These are phyloP conservation scores for Pochonia chlamydosporia DNA, from an alignment of 2,329 filamentous ascomycete genomes.

Conservation along the genomic window DNA sequence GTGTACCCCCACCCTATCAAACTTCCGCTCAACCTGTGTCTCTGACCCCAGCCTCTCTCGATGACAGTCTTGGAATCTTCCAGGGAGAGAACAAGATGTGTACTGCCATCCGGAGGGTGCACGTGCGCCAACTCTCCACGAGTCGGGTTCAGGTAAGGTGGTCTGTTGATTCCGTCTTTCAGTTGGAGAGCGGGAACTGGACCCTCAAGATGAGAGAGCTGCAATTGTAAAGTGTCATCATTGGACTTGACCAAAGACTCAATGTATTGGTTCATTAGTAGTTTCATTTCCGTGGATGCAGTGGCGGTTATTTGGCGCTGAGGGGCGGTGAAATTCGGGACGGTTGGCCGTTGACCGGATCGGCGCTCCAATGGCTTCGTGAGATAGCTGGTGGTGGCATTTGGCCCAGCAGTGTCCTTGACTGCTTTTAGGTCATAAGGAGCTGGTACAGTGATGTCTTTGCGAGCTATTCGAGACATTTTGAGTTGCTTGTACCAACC, in stretches of 20 bases:
- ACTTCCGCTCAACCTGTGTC: conserved; percentile 24
- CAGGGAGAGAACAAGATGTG: conserved; percentile 30
- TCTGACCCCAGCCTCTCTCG: conserved; percentile 30
- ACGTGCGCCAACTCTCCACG: conserved; percentile 28
- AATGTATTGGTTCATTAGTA: conserved; percentile 11
- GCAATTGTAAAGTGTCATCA: conserved; percentile 6
- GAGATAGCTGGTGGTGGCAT: conserved; percentile 12
- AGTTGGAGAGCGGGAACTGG: conserved; percentile 14
- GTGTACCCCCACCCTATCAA: conserved; percentile 15
- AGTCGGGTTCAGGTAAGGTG: conserved; percentile 7
- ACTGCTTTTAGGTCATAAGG: conserved; percentile 18
- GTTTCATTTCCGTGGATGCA: conserved; percentile 8
- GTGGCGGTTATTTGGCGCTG: conserved; percentile 13
- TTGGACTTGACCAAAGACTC: conserved; percentile 8
- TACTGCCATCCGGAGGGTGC: conserved; percentile 29
- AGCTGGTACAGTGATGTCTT: conserved; percentile 16
- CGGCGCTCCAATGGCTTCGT: conserved; percentile 1
- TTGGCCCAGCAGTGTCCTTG: conserved; percentile 9
- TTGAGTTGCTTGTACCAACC: conserved; percentile 28
- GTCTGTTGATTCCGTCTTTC: conserved; percentile 1
- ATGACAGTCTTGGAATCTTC: conserved; percentile 29
- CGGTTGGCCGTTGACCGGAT: conserved; percentile 8
- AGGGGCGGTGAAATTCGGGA: conserved; percentile 13
- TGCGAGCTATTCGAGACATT: conserved; percentile 13
- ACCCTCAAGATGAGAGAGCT: conserved; percentile 12